Percentiles rank a stretch among this genome's conserved stretches.
These are phyloP conservation scores for Kuraishia floccosa DNA, from an alignment of 805 yeast genomes.

Conservation along the genomic window DNA sequence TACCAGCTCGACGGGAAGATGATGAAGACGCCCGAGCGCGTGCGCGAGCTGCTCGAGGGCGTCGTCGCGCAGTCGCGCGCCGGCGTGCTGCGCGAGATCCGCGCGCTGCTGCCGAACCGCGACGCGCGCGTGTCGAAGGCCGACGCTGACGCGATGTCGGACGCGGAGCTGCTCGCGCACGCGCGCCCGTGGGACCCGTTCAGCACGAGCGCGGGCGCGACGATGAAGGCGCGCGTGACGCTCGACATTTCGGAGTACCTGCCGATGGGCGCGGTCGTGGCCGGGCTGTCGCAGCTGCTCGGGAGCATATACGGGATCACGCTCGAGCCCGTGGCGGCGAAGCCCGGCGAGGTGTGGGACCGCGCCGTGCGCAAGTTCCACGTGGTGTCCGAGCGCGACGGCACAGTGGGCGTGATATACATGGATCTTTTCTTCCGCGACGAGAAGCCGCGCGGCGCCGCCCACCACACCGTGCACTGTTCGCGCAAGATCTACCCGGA, in stretches of 20 bases:
- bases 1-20: conserved; percentile 78
- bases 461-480: conserved; percentile 93
- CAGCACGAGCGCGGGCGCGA: conserved; percentile 24
- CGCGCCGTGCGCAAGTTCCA: conserved; percentile 73
- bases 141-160: conserved; percentile 27
- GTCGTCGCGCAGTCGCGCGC: conserved; percentile 40
- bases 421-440: conserved; percentile 76
- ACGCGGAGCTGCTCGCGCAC: too few relatives aligned
- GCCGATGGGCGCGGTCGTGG: conserved; percentile 76
- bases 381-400: conserved; percentile 55
- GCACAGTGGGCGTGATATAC: conserved; percentile 70
- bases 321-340: conserved; percentile 52
- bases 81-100: conserved; percentile 50
- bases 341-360: conserved; percentile 80
- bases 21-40: conserved; percentile 77
- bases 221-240: conserved; percentile 21
- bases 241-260: conserved; percentile 59
- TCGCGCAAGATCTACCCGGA: conserved; percentile 65
- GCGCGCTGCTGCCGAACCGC: conserved; percentile 16
- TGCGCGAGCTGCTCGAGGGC: conserved; percentile 52
- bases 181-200: conserved; percentile 93
- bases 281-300: conserved; percentile 70
- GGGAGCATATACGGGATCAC: conserved; percentile 64
- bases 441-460: conserved; percentile 74
- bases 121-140: conserved; percentile 7